Conservation (phyloP, 176 grass and related monocot species). For the Oryza glaberrima region DNA sequence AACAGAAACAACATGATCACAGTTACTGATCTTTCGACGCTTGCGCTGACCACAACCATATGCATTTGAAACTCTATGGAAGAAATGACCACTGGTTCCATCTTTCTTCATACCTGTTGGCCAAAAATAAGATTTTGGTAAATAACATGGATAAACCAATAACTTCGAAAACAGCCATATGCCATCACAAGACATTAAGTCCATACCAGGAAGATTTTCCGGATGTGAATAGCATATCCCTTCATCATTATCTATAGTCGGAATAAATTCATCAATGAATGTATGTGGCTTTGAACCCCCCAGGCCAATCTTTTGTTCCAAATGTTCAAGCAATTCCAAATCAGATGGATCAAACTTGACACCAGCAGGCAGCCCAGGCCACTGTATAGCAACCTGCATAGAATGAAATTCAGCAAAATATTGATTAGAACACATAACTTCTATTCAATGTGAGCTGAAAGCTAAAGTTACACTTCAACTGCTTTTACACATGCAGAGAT, state of each 20-base stretch:
- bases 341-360: conserved; percentile 95
- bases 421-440: neutral
- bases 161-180: neutral
- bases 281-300: conserved; percentile 60
- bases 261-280: conserved; percentile 90
- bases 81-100: conserved; percentile 73
- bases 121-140: neutral
- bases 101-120: conserved; percentile 67
- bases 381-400: conserved; percentile 70
- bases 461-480: neutral
- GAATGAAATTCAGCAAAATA: conserved; percentile 8
- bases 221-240: conserved; percentile 92
- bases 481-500: conserved; percentile 1
- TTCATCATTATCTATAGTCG: conserved; percentile 60
- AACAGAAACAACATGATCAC: conserved; percentile 32
- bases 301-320: conserved; percentile 67
- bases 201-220: conserved; percentile 84
- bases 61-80: conserved; percentile 80
- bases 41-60: conserved; percentile 76
- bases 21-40: conserved; percentile 52
- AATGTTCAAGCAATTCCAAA: conserved; percentile 69
- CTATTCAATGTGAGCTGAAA: conserved; percentile 8
- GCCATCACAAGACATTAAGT: neutral
- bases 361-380: conserved; percentile 84
- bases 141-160: conserved; percentile 33